Conservation (phyloP, 441 rosid genomes). For the Mallotus repandus region DNA sequence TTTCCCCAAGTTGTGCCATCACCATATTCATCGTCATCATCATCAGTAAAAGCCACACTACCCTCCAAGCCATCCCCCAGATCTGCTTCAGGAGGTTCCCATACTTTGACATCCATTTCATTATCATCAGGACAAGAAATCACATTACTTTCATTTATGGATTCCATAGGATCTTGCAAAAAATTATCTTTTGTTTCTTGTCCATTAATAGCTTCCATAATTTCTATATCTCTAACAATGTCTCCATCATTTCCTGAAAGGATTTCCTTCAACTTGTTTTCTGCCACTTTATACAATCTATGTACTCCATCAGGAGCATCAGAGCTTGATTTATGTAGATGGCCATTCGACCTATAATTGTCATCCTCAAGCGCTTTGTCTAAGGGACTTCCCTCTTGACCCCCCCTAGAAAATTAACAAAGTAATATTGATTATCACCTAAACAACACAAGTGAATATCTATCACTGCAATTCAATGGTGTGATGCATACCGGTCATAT, state of each 20-base stretch:
- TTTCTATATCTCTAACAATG: slow-evolving; percentile 43
- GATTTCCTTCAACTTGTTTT: slow-evolving; percentile 30
- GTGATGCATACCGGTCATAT: slow-evolving; percentile 44
- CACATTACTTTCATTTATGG: slow-evolving; percentile 34
- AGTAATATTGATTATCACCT: background rate
- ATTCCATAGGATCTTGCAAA: slow-evolving; percentile 27
- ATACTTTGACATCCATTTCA: slow-evolving; percentile 43
- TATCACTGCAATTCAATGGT: slow-evolving; percentile 11
- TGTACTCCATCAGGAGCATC: slow-evolving; percentile 38
- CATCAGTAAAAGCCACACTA: slow-evolving; percentile 56
- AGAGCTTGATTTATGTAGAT: slow-evolving; percentile 26
- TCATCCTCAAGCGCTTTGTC: slow-evolving; percentile 37
- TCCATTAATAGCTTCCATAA: slow-evolving; percentile 32
- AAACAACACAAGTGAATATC: background rate
- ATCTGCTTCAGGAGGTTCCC: slow-evolving; percentile 94
- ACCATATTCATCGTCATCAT: slow-evolving; percentile 74
- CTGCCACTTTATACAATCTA: slow-evolving; percentile 32
- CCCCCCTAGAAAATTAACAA: slow-evolving; percentile 39
- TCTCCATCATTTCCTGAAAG: slow-evolving; percentile 29
- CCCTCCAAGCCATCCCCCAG: slow-evolving; percentile 61
- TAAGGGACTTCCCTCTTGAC: slow-evolving; percentile 46
- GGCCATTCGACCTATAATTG: slow-evolving; percentile 32
- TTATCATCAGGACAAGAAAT: slow-evolving; percentile 27
- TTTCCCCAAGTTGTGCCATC: slow-evolving; percentile 71
- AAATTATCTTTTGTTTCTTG: slow-evolving; percentile 34